A percentile compares a stretch with the other conserved stretches of the same genome.
Conservation (phyloP, 768 basidiomycete genomes). For the Myochromella boudieri region DNA sequence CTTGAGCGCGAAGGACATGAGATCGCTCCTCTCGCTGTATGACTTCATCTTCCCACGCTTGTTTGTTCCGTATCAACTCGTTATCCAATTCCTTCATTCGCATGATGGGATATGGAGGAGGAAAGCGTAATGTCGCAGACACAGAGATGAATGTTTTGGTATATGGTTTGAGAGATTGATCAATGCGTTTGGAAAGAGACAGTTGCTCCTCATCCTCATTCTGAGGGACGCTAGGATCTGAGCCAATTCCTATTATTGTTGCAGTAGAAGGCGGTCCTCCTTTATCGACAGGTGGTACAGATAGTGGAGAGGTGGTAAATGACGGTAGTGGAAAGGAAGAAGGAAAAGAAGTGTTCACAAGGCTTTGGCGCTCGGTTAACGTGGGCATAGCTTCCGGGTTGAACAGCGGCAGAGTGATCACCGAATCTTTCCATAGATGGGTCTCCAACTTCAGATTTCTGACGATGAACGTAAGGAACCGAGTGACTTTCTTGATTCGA, state of each 20-base stretch:
- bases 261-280: constrained; percentile 13
- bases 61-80: constrained; percentile 64
- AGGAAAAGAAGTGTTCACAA: constrained; percentile 21
- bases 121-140: constrained; percentile 89
- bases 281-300: constrained; percentile 23
- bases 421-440: constrained; percentile 88
- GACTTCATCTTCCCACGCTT: constrained; percentile 86
- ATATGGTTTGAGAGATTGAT: constrained; percentile 83
- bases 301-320: constrained; percentile 27
- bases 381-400: constrained; percentile 65
- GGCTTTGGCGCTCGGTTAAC: constrained; percentile 21
- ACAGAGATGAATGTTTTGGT: constrained; percentile 87
- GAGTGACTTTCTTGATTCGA: constrained; percentile 88
- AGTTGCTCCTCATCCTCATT: constrained; percentile 73
- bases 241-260: constrained; percentile 29
- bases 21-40: constrained; percentile 71
- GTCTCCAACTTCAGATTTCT: constrained; percentile 94
- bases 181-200: constrained; percentile 73
- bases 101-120: constrained; percentile 85
- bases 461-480: constrained; percentile 90
- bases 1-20: constrained; percentile 40
- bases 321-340: constrained; percentile 26
- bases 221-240: constrained; percentile 48
- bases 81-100: constrained; percentile 89
- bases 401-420: constrained; percentile 71